Evolutionary conservation across 768 basidiomycete genomes (phyloP), one percentile per base, ranked within the genome.

Genomic region (Boletus bicolor): DNA sequence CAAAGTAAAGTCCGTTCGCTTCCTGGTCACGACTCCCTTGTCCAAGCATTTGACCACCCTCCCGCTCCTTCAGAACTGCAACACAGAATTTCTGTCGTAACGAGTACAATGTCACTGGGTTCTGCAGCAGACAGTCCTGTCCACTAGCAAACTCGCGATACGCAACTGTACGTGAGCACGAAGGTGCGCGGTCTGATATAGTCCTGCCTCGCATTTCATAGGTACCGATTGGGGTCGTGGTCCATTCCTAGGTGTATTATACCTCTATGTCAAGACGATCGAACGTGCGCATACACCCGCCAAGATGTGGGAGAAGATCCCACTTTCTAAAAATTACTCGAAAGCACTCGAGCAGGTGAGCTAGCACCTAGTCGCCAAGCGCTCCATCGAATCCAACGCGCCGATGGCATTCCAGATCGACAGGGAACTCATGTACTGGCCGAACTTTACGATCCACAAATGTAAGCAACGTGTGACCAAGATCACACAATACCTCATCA

Each of bases 381-480:
- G 35, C 9, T 8, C 37, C n/a, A 28, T 41, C 41, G 44, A 37
- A 37, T 26, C 4, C 15, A 28, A 38, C 21, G 17, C 15, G n/a
- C 30, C 35, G 53, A 21, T 54, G 12, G 21, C 32, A 24, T 17
- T 24, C 32, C 61, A 98, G 95, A 96, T 99, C 66, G 97, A 98
- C 77, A 81, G 79, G 51, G 93, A 98, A 68, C 82, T 98, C 57
- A 81, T 93, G n/a, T 93, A 98, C 70, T 98, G 97, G 97, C 96
- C 97, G 5, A 94, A 94, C 65, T 98, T 96, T 72, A 86, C 85
- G 34, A 89, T 94, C 51, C 97, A 98, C 78, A 98, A 98, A 76
- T 98, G 97, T 83, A 99, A 99, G 79, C 97, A 99, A 75, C 85
- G 97, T 44, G 81, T 98, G 32, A 99, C 97, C 11, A 99, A 98